A percentile compares a stretch with the other conserved stretches of the same genome.
phyloP scores from a whole-genome alignment of 2,329 filamentous ascomycete genomes.

The Ophiocordyceps camponoti-saundersi region DNA sequence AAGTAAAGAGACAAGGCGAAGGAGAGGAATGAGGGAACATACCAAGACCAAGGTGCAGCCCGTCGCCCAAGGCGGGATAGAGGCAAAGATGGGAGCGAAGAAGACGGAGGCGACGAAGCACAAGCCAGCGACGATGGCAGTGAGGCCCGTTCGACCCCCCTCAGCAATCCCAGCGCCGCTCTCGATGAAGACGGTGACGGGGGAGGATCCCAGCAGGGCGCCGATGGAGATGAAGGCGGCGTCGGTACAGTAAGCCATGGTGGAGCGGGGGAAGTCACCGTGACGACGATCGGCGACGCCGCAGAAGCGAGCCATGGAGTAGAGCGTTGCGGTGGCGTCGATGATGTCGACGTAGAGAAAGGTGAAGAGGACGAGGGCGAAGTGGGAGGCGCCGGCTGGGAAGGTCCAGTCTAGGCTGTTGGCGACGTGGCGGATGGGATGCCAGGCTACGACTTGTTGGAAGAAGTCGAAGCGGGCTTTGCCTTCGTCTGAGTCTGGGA shows the following conservation, averaged over 20 bases:
- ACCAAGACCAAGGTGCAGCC: constrained; percentile 71
- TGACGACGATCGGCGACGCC: constrained; percentile 66
- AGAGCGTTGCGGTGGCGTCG: constrained; percentile 72
- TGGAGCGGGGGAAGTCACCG: constrained; percentile 75
- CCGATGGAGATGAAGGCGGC: constrained; percentile 66
- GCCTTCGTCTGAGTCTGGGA: constrained; percentile 55
- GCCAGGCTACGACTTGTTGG: constrained; percentile 54
- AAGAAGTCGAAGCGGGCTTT: constrained; percentile 68
- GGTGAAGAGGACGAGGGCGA: constrained; percentile 69
- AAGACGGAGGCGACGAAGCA: constrained; percentile 81
- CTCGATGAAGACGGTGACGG: constrained; percentile 76
- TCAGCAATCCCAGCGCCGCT: constrained; percentile 83
- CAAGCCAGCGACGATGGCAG: constrained; percentile 58
- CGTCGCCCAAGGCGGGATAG: constrained; percentile 78
- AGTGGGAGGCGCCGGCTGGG: constrained; percentile 56
- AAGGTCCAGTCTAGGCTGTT: constrained; percentile 47
- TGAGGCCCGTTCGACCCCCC: constrained; percentile 72
- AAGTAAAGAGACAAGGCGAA: too few relatives aligned
- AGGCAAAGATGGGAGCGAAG: constrained; percentile 81
- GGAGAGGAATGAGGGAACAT: too few relatives aligned
- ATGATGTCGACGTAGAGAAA: constrained; percentile 86
- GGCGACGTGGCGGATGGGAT: constrained; percentile 69
- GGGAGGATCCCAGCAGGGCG: constrained; percentile 58
- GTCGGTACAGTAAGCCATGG: constrained; percentile 70
- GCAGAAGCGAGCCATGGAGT: constrained; percentile 77